phyloP scores from a whole-genome alignment of 768 basidiomycete species.

The Hypholoma sublateritium region DNA sequence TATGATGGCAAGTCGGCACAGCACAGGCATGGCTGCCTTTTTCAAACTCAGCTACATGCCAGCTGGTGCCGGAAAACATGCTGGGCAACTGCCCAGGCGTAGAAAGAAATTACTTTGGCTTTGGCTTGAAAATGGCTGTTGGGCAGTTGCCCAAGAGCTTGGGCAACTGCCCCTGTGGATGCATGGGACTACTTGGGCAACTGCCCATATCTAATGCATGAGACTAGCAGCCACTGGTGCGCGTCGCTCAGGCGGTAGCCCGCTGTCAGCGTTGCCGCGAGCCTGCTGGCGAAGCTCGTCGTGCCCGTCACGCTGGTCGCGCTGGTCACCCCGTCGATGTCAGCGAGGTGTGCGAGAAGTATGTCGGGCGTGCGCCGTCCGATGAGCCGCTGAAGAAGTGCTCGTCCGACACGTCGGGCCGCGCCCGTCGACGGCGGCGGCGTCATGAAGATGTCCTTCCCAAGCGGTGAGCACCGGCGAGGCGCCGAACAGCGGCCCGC shows the following conservation, averaged over 20 bases:
- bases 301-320: constrained; percentile 29
- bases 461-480: constrained; percentile 66
- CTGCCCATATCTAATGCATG: too few relatives aligned
- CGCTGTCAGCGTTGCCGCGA: constrained; percentile 27
- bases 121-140: too few relatives aligned
- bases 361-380: constrained; percentile 33
- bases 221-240: too few relatives aligned
- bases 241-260: constrained; percentile 53
- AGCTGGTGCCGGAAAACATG: too few relatives aligned
- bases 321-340: constrained; percentile 25
- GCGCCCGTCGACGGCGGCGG: constrained; percentile 38
- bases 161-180: too few relatives aligned
- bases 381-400: constrained; percentile 41
- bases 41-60: too few relatives aligned
- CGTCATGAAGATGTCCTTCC: constrained; percentile 40
- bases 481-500: constrained; percentile 32
- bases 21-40: too few relatives aligned
- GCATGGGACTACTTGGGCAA: too few relatives aligned
- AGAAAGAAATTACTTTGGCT: too few relatives aligned
- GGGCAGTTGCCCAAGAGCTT: too few relatives aligned
- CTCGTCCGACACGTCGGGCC: constrained; percentile 35
- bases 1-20: too few relatives aligned
- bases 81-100: too few relatives aligned
- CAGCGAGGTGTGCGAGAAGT: constrained; percentile 33
- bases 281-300: not conserved